Base-by-base conservation (phyloP, 2,329 filamentous ascomycete genomes). In the Bipolaris zeicola region DNA sequence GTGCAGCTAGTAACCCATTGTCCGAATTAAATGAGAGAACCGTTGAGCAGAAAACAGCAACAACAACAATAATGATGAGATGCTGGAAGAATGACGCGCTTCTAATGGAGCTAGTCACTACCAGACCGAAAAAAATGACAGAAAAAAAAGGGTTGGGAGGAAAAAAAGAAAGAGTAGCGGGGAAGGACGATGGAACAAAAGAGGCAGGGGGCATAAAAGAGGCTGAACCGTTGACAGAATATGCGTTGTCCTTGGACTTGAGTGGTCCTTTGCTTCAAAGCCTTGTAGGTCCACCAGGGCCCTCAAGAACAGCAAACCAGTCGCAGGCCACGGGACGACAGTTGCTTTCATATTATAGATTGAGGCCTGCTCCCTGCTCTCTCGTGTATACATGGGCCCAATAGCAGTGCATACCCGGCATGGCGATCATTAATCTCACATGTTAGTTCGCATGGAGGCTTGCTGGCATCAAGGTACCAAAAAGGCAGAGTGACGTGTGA, bases 1-100 rank as follows among this genome's bases (percentile, higher is more conserved):
- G 66, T 54, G 64, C 70, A 71, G 64, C 66, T 65, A 66, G 45
- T 54, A 58, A 58, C 57, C 63, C 61, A 69, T 68, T 22, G 36
- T 50, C 38, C 45, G 50, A 47, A 47, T 44, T 44, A 44, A 31
- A 31, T 18, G 46, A 55, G 26, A 51, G 37, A 49, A 55, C 39
- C 26, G 22, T 42, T 11, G 48, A 47, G 45, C 52, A 45, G 48
- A 50, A 52, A 48, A 26, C 31, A 28, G n/a, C 20, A 6, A 42
- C 39, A n/a, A 26, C 13, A 26, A 42, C 2, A 36, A 22, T 41
- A 58, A 47, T 31, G 28, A 13, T 31, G 11, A 31, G 28, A 11
- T 5, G 10, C 28, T 31, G 28, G 28, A 31, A 41, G 45, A 54
- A 16, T 44, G 57, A 55, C 50, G 57, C 33, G 51, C 60, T 48